Evolutionary conservation across 2,329 filamentous ascomycete species (phyloP).

Genomic region (Cladophialophora carrionii): DNA sequence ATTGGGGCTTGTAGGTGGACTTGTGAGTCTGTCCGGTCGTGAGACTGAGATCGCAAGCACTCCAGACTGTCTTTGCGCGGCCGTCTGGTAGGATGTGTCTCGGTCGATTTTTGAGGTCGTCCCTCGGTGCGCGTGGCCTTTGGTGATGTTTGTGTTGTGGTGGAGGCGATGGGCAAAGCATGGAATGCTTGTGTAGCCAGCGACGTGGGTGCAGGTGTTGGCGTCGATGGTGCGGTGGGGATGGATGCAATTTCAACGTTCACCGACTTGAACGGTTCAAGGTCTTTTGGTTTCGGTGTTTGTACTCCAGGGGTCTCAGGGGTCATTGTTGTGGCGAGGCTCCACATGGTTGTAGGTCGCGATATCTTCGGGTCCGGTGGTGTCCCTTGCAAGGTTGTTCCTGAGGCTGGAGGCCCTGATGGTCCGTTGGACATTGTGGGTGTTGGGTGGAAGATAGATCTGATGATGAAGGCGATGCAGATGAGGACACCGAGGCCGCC

Average conservation of each 20-base stretch:
- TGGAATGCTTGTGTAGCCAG: not conserved
- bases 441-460: constrained; percentile 24
- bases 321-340: constrained; percentile 28
- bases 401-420: constrained; percentile 8
- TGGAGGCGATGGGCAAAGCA: not conserved
- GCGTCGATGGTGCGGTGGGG: constrained; percentile 9
- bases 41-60: not conserved
- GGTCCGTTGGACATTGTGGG: constrained; percentile 21
- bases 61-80: constrained; percentile 2
- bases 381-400: constrained; percentile 13
- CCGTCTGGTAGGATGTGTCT: not conserved
- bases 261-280: constrained; percentile 24
- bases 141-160: constrained; percentile 11
- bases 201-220: constrained; percentile 3
- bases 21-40: constrained; percentile 21
- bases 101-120: constrained; percentile 8
- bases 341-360: constrained; percentile 20
- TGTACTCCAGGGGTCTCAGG: constrained; percentile 17
- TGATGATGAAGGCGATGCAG: constrained; percentile 30
- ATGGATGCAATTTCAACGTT: constrained; percentile 18
- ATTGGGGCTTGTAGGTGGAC: constrained; percentile 12
- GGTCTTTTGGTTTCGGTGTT: constrained; percentile 18
- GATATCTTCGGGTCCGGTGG: constrained; percentile 7
- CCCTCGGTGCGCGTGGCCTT: not conserved
- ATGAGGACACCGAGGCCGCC: constrained; percentile 35